Base-by-base conservation (phyloP, 2,329 filamentous ascomycete species). In the Didymella pomorum region DNA sequence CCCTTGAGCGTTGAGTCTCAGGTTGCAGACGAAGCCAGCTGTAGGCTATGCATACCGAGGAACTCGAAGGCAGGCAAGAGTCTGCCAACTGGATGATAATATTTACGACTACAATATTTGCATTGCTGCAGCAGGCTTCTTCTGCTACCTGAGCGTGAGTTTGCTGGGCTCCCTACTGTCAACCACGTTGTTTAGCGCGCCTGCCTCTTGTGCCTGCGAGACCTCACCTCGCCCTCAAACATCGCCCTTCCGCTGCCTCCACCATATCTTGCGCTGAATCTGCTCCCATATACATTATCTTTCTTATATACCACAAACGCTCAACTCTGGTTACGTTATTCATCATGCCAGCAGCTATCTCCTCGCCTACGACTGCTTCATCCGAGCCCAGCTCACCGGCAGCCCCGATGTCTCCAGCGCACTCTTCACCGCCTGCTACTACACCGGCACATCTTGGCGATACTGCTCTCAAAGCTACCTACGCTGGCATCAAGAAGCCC, bases 401-500 rank as follows among this genome's bases (percentile, higher is more conserved):
- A 43, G 41, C 8, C 7, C 41, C 23, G 5, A n/a, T 43, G 7
- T 43, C 41, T 14, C 23, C 23, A 23, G 12, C 39, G 39, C 21
- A 20, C 12, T 6, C 39, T 42, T 25, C 68, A 26, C 55, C 67
- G 44, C 35, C 70, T 31, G 61, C 69, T 47, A 61, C 69, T 47
- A 50, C 51, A 25, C 44, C 56, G 23, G 45, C 41, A 18, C 7
- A 23, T 2, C 45, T 64, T 14, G 62, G 68, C 26, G 62, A 72
- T 45, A 70, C 71, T 56, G 58, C 60, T 14, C 68, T 68, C 23
- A 56, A 63, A 31, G 52, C 31, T 26, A 48, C 48, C 18, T 3
- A 29, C 49, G 65, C 65, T 6, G 73, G 72, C 35, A 68, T 75
- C 44, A 74, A 70, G 64, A 75, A 73, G 59, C 52, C 61, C 7